phyloP scores from a whole-genome alignment of 257 asterid genomes.

The Primulina eburnea region DNA sequence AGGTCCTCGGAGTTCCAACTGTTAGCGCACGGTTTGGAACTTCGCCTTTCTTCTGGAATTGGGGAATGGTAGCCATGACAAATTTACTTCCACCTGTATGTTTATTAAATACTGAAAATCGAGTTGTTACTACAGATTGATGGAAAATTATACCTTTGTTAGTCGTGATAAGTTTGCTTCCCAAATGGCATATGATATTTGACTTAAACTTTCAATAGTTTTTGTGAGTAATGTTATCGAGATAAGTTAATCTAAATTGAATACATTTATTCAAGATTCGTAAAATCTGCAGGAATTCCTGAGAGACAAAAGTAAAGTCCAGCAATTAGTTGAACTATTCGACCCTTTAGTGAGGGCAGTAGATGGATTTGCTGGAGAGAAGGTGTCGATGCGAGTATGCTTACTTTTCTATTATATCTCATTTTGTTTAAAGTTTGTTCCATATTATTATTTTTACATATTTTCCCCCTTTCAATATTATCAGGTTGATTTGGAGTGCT shows the following conservation, averaged over 20 bases:
- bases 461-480: constrained; percentile 13
- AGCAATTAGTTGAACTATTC: constrained; percentile 60
- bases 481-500: constrained; percentile 86
- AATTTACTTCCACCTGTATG: constrained; percentile 75
- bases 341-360: constrained; percentile 80
- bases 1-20: constrained; percentile 74
- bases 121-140: constrained; percentile 4
- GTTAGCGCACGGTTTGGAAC: constrained; percentile 99
- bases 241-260: constrained; percentile 6
- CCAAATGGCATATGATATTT: constrained; percentile 8
- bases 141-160: constrained; percentile 13
- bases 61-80: constrained; percentile 95
- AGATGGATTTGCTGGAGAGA: constrained; percentile 70
- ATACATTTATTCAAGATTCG: constrained; percentile 12
- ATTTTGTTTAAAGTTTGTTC: background rate
- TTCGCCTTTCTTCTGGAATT: constrained; percentile 91
- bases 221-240: background rate
- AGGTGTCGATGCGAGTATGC: constrained; percentile 84
- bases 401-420: background rate
- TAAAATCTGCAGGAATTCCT: constrained; percentile 59
- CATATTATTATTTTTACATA: background rate
- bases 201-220: background rate
- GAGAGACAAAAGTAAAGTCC: constrained; percentile 82
- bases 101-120: constrained; percentile 22
- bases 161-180: background rate